A percentile compares a stretch with the other conserved stretches of the same genome.
These are phyloP conservation scores for Astrephomene gubernaculifera DNA, from an alignment of 139 green algal species.

Conservation along the genomic window DNA sequence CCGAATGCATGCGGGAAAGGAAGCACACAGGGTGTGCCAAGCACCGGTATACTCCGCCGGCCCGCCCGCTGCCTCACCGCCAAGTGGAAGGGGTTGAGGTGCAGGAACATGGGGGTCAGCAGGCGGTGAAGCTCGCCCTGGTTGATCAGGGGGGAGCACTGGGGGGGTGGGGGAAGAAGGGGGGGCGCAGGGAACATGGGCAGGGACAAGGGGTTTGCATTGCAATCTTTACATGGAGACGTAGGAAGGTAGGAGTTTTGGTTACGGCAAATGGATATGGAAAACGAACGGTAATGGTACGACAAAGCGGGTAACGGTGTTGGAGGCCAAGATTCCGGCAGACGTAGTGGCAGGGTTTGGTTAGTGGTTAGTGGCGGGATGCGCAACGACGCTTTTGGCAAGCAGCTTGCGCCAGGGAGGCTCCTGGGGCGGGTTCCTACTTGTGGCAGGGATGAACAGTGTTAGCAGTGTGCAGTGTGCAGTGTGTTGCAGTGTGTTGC, in stretches of 20 bases:
- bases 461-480: neutral
- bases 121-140: constrained; percentile 81
- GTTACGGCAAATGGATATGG: neutral
- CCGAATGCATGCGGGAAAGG: neutral
- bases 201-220: too few species aligned
- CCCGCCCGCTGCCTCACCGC: constrained; percentile 54
- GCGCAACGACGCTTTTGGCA: neutral
- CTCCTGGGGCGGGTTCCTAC: too few species aligned
- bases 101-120: constrained; percentile 80
- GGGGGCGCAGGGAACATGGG: neutral
- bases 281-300: neutral
- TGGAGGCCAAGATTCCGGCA: neutral
- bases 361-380: neutral
- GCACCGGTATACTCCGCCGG: neutral
- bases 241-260: too few species aligned
- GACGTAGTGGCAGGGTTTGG: neutral
- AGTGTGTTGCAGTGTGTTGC: neutral
- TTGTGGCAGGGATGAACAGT: too few species aligned
- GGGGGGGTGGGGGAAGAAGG: neutral
- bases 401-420: too few species aligned
- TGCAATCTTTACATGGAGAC: too few species aligned
- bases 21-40: neutral
- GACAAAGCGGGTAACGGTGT: too few species aligned
- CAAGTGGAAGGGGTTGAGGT: constrained; percentile 81
- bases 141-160: constrained; percentile 58